A percentile compares a stretch with the other conserved stretches of the same genome.
Evolutionary conservation across 768 basidiomycete species (phyloP).

Genomic region (Russula compacta): DNA sequence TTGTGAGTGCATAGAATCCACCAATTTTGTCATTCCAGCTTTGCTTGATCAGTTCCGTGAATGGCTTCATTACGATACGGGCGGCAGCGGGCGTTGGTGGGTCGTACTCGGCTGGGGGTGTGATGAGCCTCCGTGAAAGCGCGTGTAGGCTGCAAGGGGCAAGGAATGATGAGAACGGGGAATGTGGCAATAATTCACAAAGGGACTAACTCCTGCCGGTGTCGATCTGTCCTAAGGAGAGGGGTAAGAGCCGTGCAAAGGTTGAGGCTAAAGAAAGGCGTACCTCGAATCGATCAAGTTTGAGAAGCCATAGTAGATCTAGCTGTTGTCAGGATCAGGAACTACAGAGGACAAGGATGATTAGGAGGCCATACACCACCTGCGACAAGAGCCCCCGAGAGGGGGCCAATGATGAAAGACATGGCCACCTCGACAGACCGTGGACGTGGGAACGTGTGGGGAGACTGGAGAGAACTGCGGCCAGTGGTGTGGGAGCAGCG

Average conservation of each 20-base stretch:
- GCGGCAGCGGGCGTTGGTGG: constrained; percentile 15
- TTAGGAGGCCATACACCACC: constrained; percentile 43
- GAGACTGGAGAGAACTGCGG: not conserved
- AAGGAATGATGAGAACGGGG: not conserved
- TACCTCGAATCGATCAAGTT: constrained; percentile 52
- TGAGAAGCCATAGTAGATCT: constrained; percentile 61
- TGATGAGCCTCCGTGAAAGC: constrained; percentile 9
- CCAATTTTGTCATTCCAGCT: constrained; percentile 17
- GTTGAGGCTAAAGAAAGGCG: constrained; percentile 14
- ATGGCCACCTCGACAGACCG: too few relatives aligned
- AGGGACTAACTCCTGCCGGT: constrained; percentile 43
- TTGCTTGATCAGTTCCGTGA: constrained; percentile 10
- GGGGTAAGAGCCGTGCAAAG: not conserved
- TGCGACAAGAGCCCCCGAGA: constrained; percentile 61
- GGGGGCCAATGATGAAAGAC: constrained; percentile 55
- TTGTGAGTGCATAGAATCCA: constrained; percentile 8
- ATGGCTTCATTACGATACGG: constrained; percentile 13
- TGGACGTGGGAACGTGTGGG: not conserved
- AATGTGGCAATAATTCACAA: not conserved
- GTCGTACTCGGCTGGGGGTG: constrained; percentile 6
- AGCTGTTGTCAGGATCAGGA: not conserved
- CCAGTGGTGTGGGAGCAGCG: not conserved
- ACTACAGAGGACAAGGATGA: constrained; percentile 19
- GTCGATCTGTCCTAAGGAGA: constrained; percentile 42
- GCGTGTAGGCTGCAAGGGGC: constrained; percentile 1